Evolutionary conservation across 2,329 filamentous ascomycete species (phyloP).

Genomic region (Penicillium sp.): DNA sequence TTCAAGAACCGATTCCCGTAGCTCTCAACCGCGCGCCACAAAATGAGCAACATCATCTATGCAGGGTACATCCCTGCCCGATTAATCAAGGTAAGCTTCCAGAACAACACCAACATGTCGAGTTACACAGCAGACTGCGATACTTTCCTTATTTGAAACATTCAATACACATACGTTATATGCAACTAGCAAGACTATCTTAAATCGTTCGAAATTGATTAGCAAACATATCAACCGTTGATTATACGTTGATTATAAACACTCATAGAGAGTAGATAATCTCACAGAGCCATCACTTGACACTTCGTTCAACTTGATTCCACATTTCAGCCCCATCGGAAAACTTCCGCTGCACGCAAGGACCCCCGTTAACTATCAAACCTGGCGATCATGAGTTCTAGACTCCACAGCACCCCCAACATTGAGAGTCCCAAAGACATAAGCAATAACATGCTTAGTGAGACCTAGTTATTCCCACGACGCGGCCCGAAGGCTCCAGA

Average conservation of each 20-base stretch:
- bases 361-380: neutral
- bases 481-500: neutral
- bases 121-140: neutral
- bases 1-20: slow-evolving; percentile 5
- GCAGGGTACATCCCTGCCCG: neutral
- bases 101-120: neutral
- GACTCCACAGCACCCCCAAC: neutral
- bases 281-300: no score
- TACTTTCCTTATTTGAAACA: neutral
- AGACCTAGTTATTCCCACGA: neutral
- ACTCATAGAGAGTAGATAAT: neutral
- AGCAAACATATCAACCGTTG: neutral
- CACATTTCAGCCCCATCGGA: neutral
- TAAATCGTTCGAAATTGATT: neutral
- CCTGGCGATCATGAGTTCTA: neutral
- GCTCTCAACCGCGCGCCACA: neutral
- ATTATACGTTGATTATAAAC: neutral
- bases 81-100: neutral
- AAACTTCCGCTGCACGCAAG: neutral
- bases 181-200: neutral
- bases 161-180: neutral
- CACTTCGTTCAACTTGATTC: neutral
- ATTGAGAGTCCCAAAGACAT: neutral
- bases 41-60: neutral
- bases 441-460: neutral